Conservation (phyloP, 495 filamentous ascomycete species). For the Hypoxylon lenormandii region DNA sequence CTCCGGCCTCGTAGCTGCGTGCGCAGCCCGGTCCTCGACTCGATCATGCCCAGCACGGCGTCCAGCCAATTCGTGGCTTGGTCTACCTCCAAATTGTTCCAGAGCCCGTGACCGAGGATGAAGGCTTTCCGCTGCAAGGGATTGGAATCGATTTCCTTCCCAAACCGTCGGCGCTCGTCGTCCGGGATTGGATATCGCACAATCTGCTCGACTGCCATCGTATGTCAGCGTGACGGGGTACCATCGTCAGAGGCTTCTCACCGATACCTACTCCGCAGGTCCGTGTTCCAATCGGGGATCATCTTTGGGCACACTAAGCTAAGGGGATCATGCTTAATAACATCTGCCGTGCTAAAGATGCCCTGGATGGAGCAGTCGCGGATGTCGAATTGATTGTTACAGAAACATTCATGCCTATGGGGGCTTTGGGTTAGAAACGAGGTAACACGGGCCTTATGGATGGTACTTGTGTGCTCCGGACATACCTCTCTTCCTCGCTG, state of each 20-base stretch:
- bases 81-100: conserved; percentile 64
- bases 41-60: conserved; percentile 52
- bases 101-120: conserved; percentile 65
- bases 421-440: conserved; percentile 19
- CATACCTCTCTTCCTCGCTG: conserved; percentile 60
- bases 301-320: conserved; percentile 58
- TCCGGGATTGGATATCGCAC: conserved; percentile 60
- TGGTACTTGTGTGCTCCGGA: not conserved
- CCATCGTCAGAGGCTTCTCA: not conserved
- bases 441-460: not conserved
- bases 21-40: conserved; percentile 40
- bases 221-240: conserved; percentile 22
- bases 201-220: conserved; percentile 61
- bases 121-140: conserved; percentile 59
- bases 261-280: conserved; percentile 52
- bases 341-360: conserved; percentile 65
- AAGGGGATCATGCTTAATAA: conserved; percentile 60
- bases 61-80: conserved; percentile 61
- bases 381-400: conserved; percentile 66
- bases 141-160: conserved; percentile 53
- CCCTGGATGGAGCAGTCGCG: conserved; percentile 66
- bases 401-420: conserved; percentile 62
- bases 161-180: conserved; percentile 59
- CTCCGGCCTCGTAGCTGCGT: conserved; percentile 33
- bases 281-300: conserved; percentile 56